Evolutionary conservation across 2,329 filamentous ascomycete genomes (phyloP), one percentile per base, ranked within the genome.

Genomic region (Fusarium sambucinum): DNA sequence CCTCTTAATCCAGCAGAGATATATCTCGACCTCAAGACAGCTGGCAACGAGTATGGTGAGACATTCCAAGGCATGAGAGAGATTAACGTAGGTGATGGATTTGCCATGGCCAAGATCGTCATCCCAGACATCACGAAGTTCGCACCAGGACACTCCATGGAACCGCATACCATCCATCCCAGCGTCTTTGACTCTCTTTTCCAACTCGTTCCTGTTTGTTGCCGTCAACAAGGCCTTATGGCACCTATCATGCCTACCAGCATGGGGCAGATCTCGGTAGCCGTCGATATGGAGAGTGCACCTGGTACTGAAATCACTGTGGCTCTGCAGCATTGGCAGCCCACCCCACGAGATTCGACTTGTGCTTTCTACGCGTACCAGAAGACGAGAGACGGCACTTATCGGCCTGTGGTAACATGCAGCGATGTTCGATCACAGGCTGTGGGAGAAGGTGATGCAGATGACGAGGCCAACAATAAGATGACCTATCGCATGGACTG

Each of bases 161-260:
- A 63, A n/a, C 59, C 54, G 1, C 59, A 63, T 21, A 58, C 47
- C 23, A 62, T 62, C 16, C 59, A 62, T 14, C 59, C 59, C 25
- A 61, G 58, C 46, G 41, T 32, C 6, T 52, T 61, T 14, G 56
- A 59, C 56, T 32, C 46, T 27, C 37, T 61, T 12, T 62, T 62
- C 35, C 59, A 53, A 6, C 44, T 56, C 1, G 53, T 35, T 2
- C 44, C 54, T n/a, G n/a, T n/a, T n/a, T n/a, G n/a, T n/a, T n/a
- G n/a, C n/a, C n/a, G n/a, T n/a, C n/a, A n/a, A n/a, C n/a, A n/a
- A 29, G 51, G 53, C 3, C 16, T 56, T 6, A 32, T 29, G 35
- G 53, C 44, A 16, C 53, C 44, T 6, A 12, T 56, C 11, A 47
- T 56, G 53, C 44, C 44, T 27, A 56, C 53, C 19, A 42, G 7